Evolutionary conservation across 192 early-diverging fungal genomes (phyloP).

Genomic region (Coemansia sp.): DNA sequence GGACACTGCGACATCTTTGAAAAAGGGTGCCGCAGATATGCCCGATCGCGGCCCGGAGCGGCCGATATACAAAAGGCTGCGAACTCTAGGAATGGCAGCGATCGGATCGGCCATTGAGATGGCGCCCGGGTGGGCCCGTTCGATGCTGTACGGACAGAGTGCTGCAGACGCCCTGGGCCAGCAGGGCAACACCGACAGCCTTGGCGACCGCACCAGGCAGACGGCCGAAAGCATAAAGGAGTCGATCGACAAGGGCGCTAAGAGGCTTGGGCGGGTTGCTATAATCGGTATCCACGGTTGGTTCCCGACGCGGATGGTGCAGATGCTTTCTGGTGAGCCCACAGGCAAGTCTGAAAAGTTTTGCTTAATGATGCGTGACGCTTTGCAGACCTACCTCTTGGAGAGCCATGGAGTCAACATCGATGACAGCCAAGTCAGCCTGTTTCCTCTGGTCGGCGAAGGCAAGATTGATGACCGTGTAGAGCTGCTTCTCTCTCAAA

Average conservation of each 20-base stretch:
- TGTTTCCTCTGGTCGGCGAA: constrained; percentile 88
- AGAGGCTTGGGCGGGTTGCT: constrained; percentile 54
- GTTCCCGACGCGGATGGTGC: constrained; percentile 76
- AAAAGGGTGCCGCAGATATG: not conserved
- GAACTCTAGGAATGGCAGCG: constrained; percentile 17
- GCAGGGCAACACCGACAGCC: not conserved
- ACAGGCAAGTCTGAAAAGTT: constrained; percentile 90
- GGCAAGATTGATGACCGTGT: constrained; percentile 90
- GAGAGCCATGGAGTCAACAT: constrained; percentile 55
- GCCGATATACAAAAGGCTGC: constrained; percentile 27
- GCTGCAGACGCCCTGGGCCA: constrained; percentile 36
- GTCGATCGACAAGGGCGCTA: constrained; percentile 26
- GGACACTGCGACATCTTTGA: not conserved
- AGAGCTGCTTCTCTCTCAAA: constrained; percentile 73
- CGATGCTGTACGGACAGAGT: constrained; percentile 14
- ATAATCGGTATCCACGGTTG: constrained; percentile 92
- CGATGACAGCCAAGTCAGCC: constrained; percentile 57
- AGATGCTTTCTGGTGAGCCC: constrained; percentile 84
- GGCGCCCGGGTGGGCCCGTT: constrained; percentile 46
- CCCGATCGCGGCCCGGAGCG: not conserved
- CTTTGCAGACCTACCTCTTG: constrained; percentile 58
- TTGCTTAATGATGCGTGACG: constrained; percentile 82
- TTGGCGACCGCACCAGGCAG: not conserved
- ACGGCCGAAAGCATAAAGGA: constrained; percentile 17
- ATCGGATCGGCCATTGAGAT: constrained; percentile 28